Conservation (phyloP, 2,329 filamentous ascomycete species). For the Oidium heveae region DNA sequence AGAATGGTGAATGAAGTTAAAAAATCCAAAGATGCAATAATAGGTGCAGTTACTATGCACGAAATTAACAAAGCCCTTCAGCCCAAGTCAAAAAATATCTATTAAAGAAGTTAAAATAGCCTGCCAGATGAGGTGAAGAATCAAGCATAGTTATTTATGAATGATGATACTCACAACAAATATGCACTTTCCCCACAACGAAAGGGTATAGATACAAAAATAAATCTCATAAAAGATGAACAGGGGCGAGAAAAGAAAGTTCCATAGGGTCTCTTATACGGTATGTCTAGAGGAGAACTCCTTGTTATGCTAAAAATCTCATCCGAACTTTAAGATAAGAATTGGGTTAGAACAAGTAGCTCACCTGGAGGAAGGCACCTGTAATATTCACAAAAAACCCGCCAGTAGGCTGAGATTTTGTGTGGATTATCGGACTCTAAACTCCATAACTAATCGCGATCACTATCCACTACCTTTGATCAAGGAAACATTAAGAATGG, state of each 20-base stretch:
- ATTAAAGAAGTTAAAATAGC: no score
- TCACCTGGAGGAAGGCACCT: not conserved
- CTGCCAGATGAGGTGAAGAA: not conserved
- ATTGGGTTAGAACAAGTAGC: not conserved
- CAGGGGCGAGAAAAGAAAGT: not conserved
- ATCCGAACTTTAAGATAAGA: not conserved
- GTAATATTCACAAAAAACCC: not conserved
- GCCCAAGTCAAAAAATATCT: no score
- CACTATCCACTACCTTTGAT: not conserved
- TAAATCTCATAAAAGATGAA: not conserved
- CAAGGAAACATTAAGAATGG: not conserved
- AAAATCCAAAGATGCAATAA: no score
- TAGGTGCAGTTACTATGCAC: no score
- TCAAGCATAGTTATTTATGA: not conserved
- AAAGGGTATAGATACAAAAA: not conserved
- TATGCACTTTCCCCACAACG: not conserved
- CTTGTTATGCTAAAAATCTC: not conserved
- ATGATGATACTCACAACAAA: not conserved
- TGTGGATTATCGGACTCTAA: constrained; percentile 1
- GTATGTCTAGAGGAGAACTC: no score
- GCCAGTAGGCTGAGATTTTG: no score
- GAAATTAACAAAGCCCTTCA: no score
- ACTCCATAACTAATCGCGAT: constrained; percentile 1
- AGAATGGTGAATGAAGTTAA: no score
- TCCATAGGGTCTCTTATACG: not conserved